Base-by-base conservation (phyloP, 768 basidiomycete genomes). In the Panaeolus papilionaceus region DNA sequence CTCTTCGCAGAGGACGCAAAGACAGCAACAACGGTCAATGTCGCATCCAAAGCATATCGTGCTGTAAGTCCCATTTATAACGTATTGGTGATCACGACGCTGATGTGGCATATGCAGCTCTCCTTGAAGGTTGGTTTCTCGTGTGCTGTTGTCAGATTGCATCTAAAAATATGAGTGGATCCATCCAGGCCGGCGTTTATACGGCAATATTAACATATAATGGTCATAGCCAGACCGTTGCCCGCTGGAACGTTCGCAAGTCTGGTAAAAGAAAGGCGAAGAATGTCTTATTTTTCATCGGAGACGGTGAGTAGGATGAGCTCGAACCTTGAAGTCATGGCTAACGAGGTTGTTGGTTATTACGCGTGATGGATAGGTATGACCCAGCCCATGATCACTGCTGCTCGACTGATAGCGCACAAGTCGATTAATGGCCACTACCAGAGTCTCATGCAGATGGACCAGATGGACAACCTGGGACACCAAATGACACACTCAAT, bases 401-500 rank as follows among this genome's bases (percentile, higher is more conserved):
- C 82, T 18, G 81, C 82, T 51, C 81, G 82, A 26, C 73, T 84
- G 39, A 82, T 84, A 44, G 79, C 77, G 8, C 82, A 84, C 75
- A 83, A 84, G 69, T 79, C 81, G n/a, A 77, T 84, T 70, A 84
- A 84, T 67, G 82, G 82, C 14, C 76, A 75, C 49, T 84, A 84
- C 67, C 81, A 84, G 68, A 75, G 75, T n/a, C 73, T 84, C 64
- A 82, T 84, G 81, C 82, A 84, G 70, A 78, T 84, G 77, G 82
- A 84, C 65, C 80, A 81, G 67, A 84, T 84, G 82, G 82, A 84
- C 18, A 77, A 75, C 44, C 74, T 81, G 49, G 82, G 82, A 61
- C 80, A 82, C 62, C 83, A 84, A 77, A 84, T 84, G 83, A 82
- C 82, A 6, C 83, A 84, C 68, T 83, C 82, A 1, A 76, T 84